These are phyloP conservation scores for Colletotrichum truncatum DNA, from an alignment of 2,329 filamentous ascomycete genomes.

Conservation along the genomic window DNA sequence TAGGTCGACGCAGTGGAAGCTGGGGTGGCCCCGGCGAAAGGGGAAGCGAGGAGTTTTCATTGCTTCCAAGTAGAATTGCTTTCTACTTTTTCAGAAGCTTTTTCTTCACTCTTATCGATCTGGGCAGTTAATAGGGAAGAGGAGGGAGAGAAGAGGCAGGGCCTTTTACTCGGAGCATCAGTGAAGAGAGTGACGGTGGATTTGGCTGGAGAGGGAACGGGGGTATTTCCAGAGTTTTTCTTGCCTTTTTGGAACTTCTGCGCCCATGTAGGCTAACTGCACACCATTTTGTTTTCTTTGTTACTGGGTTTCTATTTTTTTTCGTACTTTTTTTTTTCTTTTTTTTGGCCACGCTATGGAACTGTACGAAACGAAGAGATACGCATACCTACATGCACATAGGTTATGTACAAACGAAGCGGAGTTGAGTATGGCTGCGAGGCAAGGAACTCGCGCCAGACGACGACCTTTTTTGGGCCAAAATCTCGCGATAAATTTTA, in stretches of 20 bases:
- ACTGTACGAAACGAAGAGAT: neutral
- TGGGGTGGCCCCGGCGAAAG: neutral
- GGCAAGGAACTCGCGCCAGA: conserved; percentile 12
- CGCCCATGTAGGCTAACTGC: neutral
- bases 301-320: neutral
- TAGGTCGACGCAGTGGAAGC: neutral
- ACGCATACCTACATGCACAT: neutral
- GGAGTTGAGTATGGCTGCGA: neutral
- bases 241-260: neutral
- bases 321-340: neutral
- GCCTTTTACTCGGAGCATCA: conserved; percentile 11
- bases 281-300: neutral
- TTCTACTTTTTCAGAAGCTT: neutral
- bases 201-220: neutral
- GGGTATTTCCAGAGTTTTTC: neutral
- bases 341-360: neutral
- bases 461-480: neutral
- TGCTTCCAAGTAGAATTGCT: no score
- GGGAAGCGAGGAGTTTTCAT: neutral
- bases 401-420: conserved; percentile 25
- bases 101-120: neutral
- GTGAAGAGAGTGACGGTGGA: neutral
- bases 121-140: neutral
- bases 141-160: conserved; percentile 16
- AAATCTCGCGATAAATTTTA: no score